These are phyloP conservation scores for Terfezia boudieri DNA, from an alignment of 495 filamentous ascomycete genomes.

Conservation along the genomic window DNA sequence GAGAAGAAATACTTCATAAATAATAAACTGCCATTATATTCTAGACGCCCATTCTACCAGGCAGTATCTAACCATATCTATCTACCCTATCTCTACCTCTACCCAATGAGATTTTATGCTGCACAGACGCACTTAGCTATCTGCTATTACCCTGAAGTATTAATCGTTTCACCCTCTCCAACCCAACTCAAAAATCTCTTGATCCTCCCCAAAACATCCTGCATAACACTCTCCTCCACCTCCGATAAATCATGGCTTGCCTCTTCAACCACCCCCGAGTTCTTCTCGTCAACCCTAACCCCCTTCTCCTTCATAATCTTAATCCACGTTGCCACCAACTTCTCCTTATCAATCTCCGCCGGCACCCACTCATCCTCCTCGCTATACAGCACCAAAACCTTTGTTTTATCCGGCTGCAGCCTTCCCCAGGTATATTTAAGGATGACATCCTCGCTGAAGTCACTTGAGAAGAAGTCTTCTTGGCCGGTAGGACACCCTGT, in stretches of 20 bases:
- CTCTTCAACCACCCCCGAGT: conserved; percentile 34
- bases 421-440: conserved; percentile 42
- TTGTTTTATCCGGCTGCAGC: conserved; percentile 14
- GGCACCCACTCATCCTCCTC: conserved; percentile 54
- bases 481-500: conserved; percentile 27
- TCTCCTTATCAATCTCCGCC: conserved; percentile 35
- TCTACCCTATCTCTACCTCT: no score
- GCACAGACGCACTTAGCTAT: no score
- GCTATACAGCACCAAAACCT: conserved; percentile 44
- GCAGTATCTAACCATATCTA: no score
- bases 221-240: conserved; percentile 23
- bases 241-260: conserved; percentile 41
- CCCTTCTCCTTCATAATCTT: conserved; percentile 23
- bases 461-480: conserved; percentile 79
- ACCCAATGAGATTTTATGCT: no score
- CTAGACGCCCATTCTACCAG: no score
- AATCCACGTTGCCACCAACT: conserved; percentile 42
- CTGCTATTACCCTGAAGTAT: no score
- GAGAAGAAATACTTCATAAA: no score
- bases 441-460: conserved; percentile 34
- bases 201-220: conserved; percentile 33
- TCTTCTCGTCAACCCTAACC: conserved; percentile 27
- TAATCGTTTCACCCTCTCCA: background rate
- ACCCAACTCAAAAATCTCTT: conserved; percentile 32
- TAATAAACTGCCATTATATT: no score